Conservation (phyloP, 768 basidiomycete genomes). For the Trametopsis cervina region DNA sequence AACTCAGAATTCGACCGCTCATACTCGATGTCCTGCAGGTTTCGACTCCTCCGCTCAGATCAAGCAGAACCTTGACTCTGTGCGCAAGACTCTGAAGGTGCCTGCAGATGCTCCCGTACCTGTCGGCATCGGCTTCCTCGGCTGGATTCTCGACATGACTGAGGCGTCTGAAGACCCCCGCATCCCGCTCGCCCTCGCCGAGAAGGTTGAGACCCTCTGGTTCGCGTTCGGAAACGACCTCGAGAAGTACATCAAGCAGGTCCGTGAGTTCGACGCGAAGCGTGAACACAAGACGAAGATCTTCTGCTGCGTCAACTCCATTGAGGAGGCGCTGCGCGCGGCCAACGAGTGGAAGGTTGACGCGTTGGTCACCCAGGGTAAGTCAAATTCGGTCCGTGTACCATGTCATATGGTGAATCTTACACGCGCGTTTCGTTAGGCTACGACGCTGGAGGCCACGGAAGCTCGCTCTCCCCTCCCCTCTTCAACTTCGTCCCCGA, state of each 20-base stretch:
- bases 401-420: neutral
- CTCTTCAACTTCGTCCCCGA: slow-evolving; percentile 54
- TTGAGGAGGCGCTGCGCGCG: slow-evolving; percentile 53
- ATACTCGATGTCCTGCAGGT: slow-evolving; percentile 27
- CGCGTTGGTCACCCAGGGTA: slow-evolving; percentile 75
- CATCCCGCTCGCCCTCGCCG: slow-evolving; percentile 44
- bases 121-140: slow-evolving; percentile 72
- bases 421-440: slow-evolving; percentile 40
- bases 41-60: slow-evolving; percentile 41
- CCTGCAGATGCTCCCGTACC: slow-evolving; percentile 29
- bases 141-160: slow-evolving; percentile 60
- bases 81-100: slow-evolving; percentile 32
- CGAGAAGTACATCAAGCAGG: slow-evolving; percentile 49
- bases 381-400: neutral
- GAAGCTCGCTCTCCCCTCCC: slow-evolving; percentile 48
- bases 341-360: slow-evolving; percentile 62
- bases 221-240: slow-evolving; percentile 63
- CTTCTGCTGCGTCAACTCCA: slow-evolving; percentile 57
- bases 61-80: slow-evolving; percentile 43
- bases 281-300: slow-evolving; percentile 42
- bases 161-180: slow-evolving; percentile 33
- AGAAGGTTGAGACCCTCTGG: slow-evolving; percentile 62
- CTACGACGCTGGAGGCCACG: slow-evolving; percentile 79
- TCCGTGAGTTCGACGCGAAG: slow-evolving; percentile 44
- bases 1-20: too few species aligned